Evolutionary conservation across 768 basidiomycete species (phyloP).

Genomic region (Boletales sp.): DNA sequence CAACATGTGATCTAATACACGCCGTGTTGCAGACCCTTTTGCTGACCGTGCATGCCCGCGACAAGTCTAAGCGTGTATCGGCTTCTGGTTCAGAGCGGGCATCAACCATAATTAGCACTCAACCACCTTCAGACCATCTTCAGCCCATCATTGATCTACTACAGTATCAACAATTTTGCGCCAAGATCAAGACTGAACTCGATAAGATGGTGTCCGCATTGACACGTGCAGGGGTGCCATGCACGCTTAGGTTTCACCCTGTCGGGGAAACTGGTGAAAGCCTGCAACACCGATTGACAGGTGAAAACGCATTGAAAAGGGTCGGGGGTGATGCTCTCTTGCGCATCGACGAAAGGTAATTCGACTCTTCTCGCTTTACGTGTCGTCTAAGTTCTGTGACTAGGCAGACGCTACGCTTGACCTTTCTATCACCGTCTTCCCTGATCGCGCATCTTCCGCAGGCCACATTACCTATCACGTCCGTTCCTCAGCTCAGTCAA

Average conservation of each 20-base stretch:
- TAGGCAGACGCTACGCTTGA: conserved; percentile 74
- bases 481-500: conserved; percentile 72
- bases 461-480: conserved; percentile 69
- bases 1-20: conserved; percentile 67
- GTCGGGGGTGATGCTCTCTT: conserved; percentile 73
- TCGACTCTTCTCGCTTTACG: background rate
- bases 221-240: conserved; percentile 49
- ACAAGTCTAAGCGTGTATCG: conserved; percentile 41
- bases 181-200: conserved; percentile 57
- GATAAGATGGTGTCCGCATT: conserved; percentile 48
- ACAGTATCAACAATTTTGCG: conserved; percentile 76
- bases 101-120: conserved; percentile 8
- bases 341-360: conserved; percentile 65
- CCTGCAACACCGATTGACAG: conserved; percentile 46
- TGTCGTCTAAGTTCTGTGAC: background rate
- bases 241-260: conserved; percentile 54
- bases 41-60: conserved; percentile 51
- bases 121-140: conserved; percentile 48
- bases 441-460: conserved; percentile 78
- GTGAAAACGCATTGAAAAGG: conserved; percentile 36
- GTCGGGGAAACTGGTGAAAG: conserved; percentile 66
- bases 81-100: conserved; percentile 27
- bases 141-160: conserved; percentile 75
- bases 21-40: conserved; percentile 61
- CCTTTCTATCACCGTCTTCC: conserved; percentile 70